Base-by-base conservation (phyloP, 2,329 filamentous ascomycete species). In the Sordariomycetes sp. region DNA sequence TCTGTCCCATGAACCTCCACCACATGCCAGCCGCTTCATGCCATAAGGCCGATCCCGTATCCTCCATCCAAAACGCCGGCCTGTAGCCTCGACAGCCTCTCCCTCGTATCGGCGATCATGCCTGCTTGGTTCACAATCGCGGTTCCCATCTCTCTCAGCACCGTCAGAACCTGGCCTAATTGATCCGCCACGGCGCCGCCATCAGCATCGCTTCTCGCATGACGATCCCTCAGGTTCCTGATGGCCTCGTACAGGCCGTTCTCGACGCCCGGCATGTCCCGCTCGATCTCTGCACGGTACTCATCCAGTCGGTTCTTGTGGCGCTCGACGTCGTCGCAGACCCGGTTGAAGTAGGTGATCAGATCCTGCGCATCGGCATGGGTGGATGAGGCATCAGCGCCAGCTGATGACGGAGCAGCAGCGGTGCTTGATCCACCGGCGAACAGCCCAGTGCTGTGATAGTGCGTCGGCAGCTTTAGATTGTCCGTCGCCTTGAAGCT, bases 401-500 rank as follows among this genome's bases (percentile, higher is more conserved):
- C 27, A 10, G 26, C 30, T 6, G 18, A 28, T 6, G 17, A 11
- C 5, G 29, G 10, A 18, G 14, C 26, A 12, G 35, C 16, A 7
- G 17, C 20, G 5, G 12, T 25, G n/a, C 26, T 32, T 3, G 23
- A 16, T 19, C 21, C 15, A 8, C 16, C 18, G 10, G 59, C 59
- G 25, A 63, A 65, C 2, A 66, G 58, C 10, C 62, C 61, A 0
- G 62, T 63, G 34, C 63, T 60, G 43, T 72, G 68, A 43, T 71
- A 72, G 46, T 70, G 67, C 11, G 62, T 57, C 4, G 85, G 84
- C 12, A 88, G 65, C 45, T 80, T 79, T 35, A 87, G 66, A 48
- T 85, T 85, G 47, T 86, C 79, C 21, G 85, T 75, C 16, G 80
- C 79, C 37, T 79, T 75, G 64, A 86, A 84, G 40, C 75, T 75